Percentiles rank a stretch among this genome's conserved stretches.
Evolutionary conservation across 2,329 filamentous ascomycete species (phyloP).

Genomic region (Alternaria alternata): DNA sequence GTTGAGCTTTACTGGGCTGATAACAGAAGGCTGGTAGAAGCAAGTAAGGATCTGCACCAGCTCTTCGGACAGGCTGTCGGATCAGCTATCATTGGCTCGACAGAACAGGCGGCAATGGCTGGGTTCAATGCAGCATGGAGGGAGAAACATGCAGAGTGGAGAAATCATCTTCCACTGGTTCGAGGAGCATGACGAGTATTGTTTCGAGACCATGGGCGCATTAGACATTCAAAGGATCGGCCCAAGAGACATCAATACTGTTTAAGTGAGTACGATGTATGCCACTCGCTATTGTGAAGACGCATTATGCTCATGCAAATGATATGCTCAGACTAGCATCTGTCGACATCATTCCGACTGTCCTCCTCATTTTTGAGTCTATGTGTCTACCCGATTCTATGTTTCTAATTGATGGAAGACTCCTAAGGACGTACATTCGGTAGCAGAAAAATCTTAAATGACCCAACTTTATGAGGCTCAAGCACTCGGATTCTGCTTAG

Average conservation of each 20-base stretch:
- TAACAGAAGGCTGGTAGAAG: constrained; percentile 20
- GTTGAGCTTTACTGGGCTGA: constrained; percentile 4
- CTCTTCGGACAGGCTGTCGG: constrained; percentile 41
- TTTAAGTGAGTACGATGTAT: background rate
- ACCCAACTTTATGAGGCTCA: background rate
- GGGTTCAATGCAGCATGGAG: constrained; percentile 37
- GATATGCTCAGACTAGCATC: background rate
- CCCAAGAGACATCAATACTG: background rate
- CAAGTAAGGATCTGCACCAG: constrained; percentile 33
- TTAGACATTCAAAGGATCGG: background rate
- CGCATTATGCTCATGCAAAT: background rate
- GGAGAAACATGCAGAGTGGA: constrained; percentile 15
- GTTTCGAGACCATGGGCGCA: background rate
- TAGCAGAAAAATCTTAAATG: background rate
- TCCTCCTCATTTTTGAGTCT: background rate
- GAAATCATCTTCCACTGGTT: constrained; percentile 15
- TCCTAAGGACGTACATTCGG: background rate
- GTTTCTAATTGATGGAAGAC: background rate
- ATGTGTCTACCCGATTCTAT: background rate
- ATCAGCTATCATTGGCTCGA: constrained; percentile 34
- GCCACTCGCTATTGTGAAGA: background rate
- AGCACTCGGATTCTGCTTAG: constrained; percentile 22
- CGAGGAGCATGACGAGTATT: constrained; percentile 2
- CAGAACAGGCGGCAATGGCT: constrained; percentile 38
- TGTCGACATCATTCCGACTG: background rate